Evolutionary conservation across 257 asterid species (phyloP).

Genomic region (Lantana camara): DNA sequence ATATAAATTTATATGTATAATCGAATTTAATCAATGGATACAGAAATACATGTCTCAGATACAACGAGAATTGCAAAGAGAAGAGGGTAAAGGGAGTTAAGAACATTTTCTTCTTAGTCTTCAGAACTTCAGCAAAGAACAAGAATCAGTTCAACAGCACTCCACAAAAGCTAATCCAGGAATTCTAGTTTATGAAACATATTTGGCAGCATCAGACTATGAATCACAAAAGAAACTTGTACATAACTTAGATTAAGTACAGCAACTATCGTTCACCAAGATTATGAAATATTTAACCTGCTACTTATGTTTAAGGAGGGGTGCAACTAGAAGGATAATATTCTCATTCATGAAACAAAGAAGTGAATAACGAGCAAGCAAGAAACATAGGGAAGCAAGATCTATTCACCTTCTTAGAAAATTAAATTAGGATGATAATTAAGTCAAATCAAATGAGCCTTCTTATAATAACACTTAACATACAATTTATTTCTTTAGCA

Average conservation of each 20-base stretch:
- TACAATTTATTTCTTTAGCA: conserved; percentile 10
- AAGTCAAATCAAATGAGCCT: conserved; percentile 8
- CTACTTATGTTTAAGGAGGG: conserved; percentile 12
- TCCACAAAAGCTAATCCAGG: neutral
- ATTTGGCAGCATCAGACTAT: conserved; percentile 13
- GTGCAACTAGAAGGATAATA: conserved; percentile 14
- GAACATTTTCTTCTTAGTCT: neutral
- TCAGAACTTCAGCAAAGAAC: conserved; percentile 1
- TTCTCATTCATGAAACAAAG: conserved; percentile 8
- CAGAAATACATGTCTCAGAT: conserved; percentile 13
- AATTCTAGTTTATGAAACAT: conserved; percentile 10
- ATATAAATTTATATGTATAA: neutral
- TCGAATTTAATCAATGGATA: conserved; percentile 16
- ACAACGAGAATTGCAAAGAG: conserved; percentile 7
- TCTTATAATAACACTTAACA: conserved; percentile 12
- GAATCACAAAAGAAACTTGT: conserved; percentile 5
- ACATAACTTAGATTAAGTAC: neutral
- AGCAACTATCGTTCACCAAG: conserved; percentile 9
- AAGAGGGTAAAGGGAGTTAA: conserved; percentile 3
- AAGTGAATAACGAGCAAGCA: conserved; percentile 14
- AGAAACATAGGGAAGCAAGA: conserved; percentile 15
- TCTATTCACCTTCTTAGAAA: conserved; percentile 3
- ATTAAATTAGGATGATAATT: conserved; percentile 11
- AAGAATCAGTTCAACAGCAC: neutral
- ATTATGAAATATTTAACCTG: neutral